Evolutionary conservation across 371 early-diverging fungal genomes (phyloP).

Genomic region (Zopfochytrium polystomum): DNA sequence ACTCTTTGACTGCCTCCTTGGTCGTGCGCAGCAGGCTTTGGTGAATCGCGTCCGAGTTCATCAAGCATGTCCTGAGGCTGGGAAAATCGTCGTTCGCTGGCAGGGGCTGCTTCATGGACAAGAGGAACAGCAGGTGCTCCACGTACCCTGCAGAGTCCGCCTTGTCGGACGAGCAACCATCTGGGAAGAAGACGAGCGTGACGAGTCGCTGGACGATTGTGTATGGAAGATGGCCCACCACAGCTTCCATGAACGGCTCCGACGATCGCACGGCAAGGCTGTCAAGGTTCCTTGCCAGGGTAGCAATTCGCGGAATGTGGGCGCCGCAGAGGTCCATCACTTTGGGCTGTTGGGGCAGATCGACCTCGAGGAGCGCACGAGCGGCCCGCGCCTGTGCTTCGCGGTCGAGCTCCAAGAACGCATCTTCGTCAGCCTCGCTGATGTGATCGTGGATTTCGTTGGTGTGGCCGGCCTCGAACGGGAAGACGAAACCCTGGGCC

Average conservation of each 20-base stretch:
- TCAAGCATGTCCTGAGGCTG: not conserved
- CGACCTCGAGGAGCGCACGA: too few relatives aligned
- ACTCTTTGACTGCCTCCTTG: not conserved
- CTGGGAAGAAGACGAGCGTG: conserved; percentile 8
- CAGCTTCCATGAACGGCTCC: conserved; percentile 1
- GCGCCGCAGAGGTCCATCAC: too few relatives aligned
- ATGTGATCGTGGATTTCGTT: too few relatives aligned
- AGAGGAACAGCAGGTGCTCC: not conserved
- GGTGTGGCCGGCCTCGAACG: too few relatives aligned
- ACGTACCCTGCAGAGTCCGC: not conserved
- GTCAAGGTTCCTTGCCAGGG: too few relatives aligned
- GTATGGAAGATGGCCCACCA: conserved; percentile 15
- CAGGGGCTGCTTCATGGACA: not conserved
- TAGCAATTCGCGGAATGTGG: too few relatives aligned
- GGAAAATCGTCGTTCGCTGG: not conserved
- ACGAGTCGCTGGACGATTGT: not conserved
- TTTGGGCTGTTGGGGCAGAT: too few relatives aligned
- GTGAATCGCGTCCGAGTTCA: conserved; percentile 18
- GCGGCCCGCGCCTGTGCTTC: too few relatives aligned
- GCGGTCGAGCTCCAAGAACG: too few relatives aligned
- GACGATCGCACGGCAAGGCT: too few relatives aligned
- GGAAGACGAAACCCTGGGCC: too few relatives aligned
- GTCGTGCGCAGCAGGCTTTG: conserved; percentile 15
- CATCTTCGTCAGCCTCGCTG: too few relatives aligned
- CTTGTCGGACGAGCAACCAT: not conserved